Percentiles rank a stretch among this genome's conserved stretches.
Conservation (phyloP, 441 rosid species). For the Manihot esculenta region DNA sequence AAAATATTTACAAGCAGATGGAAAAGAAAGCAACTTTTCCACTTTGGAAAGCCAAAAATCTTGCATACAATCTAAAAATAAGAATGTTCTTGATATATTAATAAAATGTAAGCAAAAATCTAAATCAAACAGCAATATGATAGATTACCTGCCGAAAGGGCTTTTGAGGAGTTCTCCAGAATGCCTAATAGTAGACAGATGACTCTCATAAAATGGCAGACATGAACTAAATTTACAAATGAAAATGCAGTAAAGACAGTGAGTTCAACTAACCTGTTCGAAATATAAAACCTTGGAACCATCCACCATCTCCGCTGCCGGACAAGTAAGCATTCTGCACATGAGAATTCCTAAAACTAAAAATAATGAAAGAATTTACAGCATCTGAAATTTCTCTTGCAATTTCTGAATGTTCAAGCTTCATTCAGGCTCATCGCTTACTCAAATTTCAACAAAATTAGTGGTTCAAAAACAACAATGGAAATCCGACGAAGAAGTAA, state of each 20-base stretch:
- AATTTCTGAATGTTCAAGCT: neutral
- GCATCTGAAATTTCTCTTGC: neutral
- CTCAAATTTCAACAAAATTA: neutral
- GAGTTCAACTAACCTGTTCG: slow-evolving; percentile 58
- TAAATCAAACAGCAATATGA: neutral
- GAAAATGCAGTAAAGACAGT: neutral
- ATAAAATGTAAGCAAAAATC: neutral
- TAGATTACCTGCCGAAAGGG: slow-evolving; percentile 82
- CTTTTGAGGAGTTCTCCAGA: slow-evolving; percentile 92
- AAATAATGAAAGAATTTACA: neutral
- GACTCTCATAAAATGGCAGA: neutral
- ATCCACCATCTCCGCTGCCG: slow-evolving; percentile 90
- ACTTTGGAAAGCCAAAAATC: neutral
- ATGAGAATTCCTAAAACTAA: slow-evolving; percentile 10
- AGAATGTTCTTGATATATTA: neutral
- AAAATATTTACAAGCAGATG: slow-evolving; percentile 7
- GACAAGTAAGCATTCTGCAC: slow-evolving; percentile 73
- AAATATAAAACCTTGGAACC: slow-evolving; percentile 80
- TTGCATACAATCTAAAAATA: neutral
- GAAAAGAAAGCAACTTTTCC: neutral
- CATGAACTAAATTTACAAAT: neutral
- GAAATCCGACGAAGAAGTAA: neutral
- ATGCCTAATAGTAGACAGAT: slow-evolving; percentile 51
- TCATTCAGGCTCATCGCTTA: neutral
- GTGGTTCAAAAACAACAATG: neutral